Conservation (phyloP, 345 rosid species). For the Salix dunnii region DNA sequence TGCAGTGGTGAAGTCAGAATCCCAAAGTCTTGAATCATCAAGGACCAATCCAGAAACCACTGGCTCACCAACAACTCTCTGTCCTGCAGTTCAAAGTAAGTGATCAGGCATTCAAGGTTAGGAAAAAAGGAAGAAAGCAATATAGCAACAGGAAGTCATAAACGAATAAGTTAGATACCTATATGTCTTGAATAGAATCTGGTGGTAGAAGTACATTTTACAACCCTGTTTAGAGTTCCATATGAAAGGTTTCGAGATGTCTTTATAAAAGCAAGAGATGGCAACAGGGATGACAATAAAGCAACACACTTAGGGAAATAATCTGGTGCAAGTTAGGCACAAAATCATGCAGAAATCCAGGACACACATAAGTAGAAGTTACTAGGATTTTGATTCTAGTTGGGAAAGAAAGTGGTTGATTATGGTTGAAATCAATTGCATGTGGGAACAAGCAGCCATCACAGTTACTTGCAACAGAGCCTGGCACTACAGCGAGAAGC, state of each 20-base stretch:
- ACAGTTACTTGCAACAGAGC: neutral
- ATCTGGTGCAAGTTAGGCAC: neutral
- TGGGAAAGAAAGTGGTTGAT: neutral
- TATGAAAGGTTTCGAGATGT: neutral
- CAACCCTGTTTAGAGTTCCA: neutral
- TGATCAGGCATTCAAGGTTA: neutral
- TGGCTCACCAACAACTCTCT: slow-evolving; percentile 90
- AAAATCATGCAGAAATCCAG: neutral
- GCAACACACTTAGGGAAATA: neutral
- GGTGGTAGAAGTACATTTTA: neutral
- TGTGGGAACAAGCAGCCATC: neutral
- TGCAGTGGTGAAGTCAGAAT: slow-evolving; percentile 76
- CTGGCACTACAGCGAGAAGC: neutral
- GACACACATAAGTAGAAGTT: neutral
- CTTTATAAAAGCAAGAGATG: neutral
- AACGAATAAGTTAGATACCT: neutral
- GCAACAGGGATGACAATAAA: neutral
- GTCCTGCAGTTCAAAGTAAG: slow-evolving; percentile 59
- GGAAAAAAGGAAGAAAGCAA: neutral
- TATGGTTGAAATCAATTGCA: neutral
- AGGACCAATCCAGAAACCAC: slow-evolving; percentile 89
- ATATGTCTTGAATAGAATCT: neutral
- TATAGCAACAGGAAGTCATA: neutral
- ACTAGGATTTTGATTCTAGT: neutral
- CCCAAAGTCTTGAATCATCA: slow-evolving; percentile 87